Base-by-base conservation (phyloP, 2,329 filamentous ascomycete species). In the Cytospora schulzeri region DNA sequence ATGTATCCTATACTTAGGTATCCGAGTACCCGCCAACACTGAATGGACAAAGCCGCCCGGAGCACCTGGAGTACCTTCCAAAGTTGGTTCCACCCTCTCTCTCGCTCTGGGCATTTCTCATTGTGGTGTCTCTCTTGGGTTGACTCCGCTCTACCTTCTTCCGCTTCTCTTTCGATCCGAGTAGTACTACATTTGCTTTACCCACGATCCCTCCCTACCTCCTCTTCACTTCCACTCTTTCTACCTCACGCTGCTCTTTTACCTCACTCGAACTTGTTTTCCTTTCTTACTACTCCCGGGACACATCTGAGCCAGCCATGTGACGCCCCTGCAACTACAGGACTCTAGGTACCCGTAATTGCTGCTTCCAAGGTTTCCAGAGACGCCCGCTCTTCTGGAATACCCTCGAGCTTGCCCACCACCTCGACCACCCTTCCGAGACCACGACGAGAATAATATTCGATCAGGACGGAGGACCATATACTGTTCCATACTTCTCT, bases 281-380 rank as follows among this genome's bases (percentile, higher is more conserved):
- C 24, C 45, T 24, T 45, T 31, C 50, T n/a, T 52, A 48, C 59
- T 38, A 48, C 58, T 48, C 14, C 53, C 12, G 22, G 28, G 33
- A 50, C 28, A 29, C 15, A 19, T 26, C 35, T 45, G 31, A 48
- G 45, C 57, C 60, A 65, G 65, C 66, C 59, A 67, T 68, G 67
- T 65, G 57, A 65, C 53, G 57, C 58, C 33, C 54, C 53, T 63
- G 48, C 57, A 53, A 52, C 56, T 35, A 45, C 60, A 41, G 55
- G 66, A 59, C 58, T 45, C 33, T 24, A 45, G 38, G 35, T 33
- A 66, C 58, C 50, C 60, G 51, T 62, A 45, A 58, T 33, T 54
- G 26, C 62, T 57, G 59, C 62, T 53, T 50, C 60, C 52, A 62
- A 64, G 57, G 33, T 35, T 35, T 35, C 61, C 62, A 31, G 28